A percentile compares a stretch with the other conserved stretches of the same genome.
Evolutionary conservation across 2,329 filamentous ascomycete genomes (phyloP).

Genomic region (Ramularia endophylla): DNA sequence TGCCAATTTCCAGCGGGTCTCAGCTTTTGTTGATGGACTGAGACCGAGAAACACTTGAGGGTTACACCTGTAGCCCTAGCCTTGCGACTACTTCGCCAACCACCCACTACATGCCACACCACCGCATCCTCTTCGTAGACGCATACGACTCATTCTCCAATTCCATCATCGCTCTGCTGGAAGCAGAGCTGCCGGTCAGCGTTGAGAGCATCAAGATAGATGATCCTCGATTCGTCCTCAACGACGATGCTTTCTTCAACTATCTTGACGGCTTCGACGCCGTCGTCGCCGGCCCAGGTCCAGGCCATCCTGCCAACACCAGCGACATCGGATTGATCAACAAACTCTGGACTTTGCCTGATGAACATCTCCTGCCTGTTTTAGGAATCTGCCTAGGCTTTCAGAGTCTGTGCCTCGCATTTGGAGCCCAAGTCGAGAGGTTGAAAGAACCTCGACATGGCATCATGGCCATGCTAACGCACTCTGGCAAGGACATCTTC

Average conservation of each 20-base stretch:
- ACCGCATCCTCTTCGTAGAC: constrained; percentile 72
- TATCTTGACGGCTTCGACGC: constrained; percentile 65
- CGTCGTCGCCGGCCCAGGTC: constrained; percentile 84
- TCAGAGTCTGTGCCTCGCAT: constrained; percentile 67
- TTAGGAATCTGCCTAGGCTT: constrained; percentile 88
- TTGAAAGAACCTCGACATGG: constrained; percentile 74
- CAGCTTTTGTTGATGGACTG: constrained; percentile 1
- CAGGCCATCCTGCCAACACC: constrained; percentile 66
- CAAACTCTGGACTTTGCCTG: constrained; percentile 63
- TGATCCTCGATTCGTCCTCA: constrained; percentile 33
- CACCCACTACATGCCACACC: constrained; percentile 21
- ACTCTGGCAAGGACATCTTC: constrained; percentile 61
- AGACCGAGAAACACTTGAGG: not conserved
- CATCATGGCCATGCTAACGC: constrained; percentile 64
- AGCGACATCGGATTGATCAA: constrained; percentile 79
- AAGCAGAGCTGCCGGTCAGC: constrained; percentile 59
- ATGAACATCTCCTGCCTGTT: constrained; percentile 61
- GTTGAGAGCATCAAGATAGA: constrained; percentile 61
- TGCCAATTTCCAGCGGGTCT: not conserved
- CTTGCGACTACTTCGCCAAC: constrained; percentile 3
- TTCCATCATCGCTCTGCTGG: constrained; percentile 81
- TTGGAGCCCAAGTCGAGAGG: constrained; percentile 60
- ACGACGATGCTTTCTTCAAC: constrained; percentile 33
- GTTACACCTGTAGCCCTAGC: constrained; percentile 5
- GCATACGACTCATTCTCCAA: constrained; percentile 97